Base-by-base conservation (phyloP, 352 stramenopile genomes). In the Globisporangium orthogonon region DNA sequence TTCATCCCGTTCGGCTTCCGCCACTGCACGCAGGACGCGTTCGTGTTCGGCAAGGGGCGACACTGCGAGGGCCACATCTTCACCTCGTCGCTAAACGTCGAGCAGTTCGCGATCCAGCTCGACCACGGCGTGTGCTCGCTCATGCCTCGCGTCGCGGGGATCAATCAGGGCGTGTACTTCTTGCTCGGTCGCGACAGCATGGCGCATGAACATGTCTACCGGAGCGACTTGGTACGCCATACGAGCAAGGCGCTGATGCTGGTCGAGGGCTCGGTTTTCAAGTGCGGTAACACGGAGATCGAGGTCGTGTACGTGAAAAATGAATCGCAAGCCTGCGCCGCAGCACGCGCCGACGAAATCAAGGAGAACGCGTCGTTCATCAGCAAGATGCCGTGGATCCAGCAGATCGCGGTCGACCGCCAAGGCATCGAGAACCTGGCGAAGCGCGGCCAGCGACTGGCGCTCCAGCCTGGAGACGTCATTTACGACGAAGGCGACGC, bases 161-260 rank as follows among this genome's bases (percentile, higher is more conserved):
- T 89, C 49, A 90, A 87, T 49, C 70, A 83, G 40, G 80, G 78
- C 15, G 76, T 83, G 57, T 90, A 89, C 45, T 89, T 87, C 41
- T 53, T 90, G 7, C 72, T 89, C 11, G 80, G 80, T 0, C 74
- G 78, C 6, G 70, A 87, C 41, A 64, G 56, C 23, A 67, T 82
- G 43, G 60, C 53, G 6, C 74, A 84, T 50, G 71, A 71, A 40
- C 47, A 41, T 2, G 63, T 56, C 23, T 62, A 69, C 23, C 63
- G 62, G 15, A 44, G 67, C 4, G 80, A 90, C 29, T 41, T 85
- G 43, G 67, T 90, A 33, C 76, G 78, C 13, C 71, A 75, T 31
- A 85, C 76, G 0, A 90, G 80, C 69, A 87, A 89, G 31, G 76
- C 80, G 28, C 56, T 90, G n/a, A 73, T 89, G 59, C 67, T 89